phyloP scores from a whole-genome alignment of 2,329 filamentous ascomycete species.

The Penicillium sp. region DNA sequence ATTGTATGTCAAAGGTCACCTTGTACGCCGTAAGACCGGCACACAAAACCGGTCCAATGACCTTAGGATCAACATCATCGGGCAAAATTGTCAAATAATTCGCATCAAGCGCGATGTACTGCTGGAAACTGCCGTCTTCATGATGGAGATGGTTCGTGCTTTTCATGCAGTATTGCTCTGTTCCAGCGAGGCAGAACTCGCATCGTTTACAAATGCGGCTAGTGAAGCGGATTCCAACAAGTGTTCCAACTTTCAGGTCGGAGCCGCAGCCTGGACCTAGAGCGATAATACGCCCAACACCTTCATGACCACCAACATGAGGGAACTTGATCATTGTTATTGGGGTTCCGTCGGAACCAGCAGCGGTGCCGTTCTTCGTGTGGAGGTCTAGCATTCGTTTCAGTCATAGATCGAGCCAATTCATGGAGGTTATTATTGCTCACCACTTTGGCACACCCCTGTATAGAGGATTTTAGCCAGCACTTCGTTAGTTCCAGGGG shows the following conservation, averaged over 20 bases:
- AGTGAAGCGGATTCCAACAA: constrained; percentile 52
- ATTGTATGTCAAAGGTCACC: constrained; percentile 25
- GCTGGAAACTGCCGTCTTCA: constrained; percentile 53
- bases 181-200: constrained; percentile 49
- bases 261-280: constrained; percentile 36
- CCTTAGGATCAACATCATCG: constrained; percentile 47
- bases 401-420: not conserved
- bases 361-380: constrained; percentile 46
- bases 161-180: constrained; percentile 48
- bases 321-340: constrained; percentile 51
- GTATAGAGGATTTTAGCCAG: constrained; percentile 52
- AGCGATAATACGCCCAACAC: constrained; percentile 48
- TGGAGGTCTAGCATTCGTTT: constrained; percentile 40
- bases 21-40: constrained; percentile 53
- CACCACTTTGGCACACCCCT: constrained; percentile 51
- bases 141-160: constrained; percentile 53
- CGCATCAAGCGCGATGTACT: constrained; percentile 52
- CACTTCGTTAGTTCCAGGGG: constrained; percentile 47
- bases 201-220: constrained; percentile 51
- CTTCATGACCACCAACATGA: constrained; percentile 54
- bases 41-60: constrained; percentile 51
- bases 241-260: constrained; percentile 42
- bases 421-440: not conserved
- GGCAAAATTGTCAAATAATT: constrained; percentile 51
- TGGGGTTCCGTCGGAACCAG: constrained; percentile 44